Conservation (phyloP, 176 grass and related monocot genomes). For the Phyllostachys edulis region DNA sequence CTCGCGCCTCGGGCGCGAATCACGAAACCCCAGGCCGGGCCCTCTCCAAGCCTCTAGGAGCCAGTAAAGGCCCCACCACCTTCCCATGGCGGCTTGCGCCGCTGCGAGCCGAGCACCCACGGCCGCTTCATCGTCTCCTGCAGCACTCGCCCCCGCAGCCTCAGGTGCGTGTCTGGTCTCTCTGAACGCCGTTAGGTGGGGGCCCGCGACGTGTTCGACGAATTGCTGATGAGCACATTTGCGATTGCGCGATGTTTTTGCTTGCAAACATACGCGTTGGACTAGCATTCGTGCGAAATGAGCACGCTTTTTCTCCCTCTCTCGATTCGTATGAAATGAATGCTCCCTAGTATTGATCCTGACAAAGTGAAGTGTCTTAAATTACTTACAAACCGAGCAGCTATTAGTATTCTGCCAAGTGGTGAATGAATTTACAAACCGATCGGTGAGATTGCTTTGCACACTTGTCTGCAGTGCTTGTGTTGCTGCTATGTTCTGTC, state of each 20-base stretch:
- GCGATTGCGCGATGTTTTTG: neutral
- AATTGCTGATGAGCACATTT: neutral
- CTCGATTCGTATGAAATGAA: neutral
- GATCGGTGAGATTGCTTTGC: too few relatives aligned
- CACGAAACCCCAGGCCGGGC: neutral
- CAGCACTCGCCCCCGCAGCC: conserved; percentile 32
- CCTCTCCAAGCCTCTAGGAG: neutral
- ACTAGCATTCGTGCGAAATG: neutral
- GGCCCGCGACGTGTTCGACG: neutral
- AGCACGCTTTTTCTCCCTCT: too few relatives aligned
- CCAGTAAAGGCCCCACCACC: neutral
- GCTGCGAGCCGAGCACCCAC: neutral
- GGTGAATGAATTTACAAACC: neutral
- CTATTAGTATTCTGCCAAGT: neutral
- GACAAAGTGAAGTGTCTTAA: neutral
- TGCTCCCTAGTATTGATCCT: neutral
- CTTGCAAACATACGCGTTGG: neutral
- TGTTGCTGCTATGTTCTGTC: too few relatives aligned
- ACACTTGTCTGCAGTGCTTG: too few relatives aligned
- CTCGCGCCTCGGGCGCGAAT: neutral
- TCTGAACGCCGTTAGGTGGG: neutral
- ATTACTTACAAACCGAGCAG: neutral
- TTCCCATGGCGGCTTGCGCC: neutral
- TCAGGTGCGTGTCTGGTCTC: conserved; percentile 33
- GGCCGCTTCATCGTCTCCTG: conserved; percentile 31